Base-by-base conservation (phyloP, 2,329 filamentous ascomycete species). In the Arthrinium puccinioides region DNA sequence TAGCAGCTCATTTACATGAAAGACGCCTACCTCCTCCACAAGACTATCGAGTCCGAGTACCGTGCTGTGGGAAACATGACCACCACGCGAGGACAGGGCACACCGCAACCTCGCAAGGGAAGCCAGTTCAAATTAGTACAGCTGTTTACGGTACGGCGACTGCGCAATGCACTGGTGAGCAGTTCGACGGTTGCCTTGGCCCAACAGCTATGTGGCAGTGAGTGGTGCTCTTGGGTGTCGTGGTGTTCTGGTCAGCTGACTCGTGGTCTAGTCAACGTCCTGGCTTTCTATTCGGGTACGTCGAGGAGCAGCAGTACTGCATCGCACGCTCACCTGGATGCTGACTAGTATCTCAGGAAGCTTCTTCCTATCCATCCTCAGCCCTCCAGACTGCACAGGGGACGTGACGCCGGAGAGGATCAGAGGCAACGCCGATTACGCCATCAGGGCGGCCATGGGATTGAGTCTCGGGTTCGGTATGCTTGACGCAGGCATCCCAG, bases 221-320 rank as follows among this genome's bases (percentile, higher is more conserved):
- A 43, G 56, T 47, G 7, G 9, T 2, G 11, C 8, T 8, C 11
- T 9, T 28, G 32, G 9, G 8, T 2, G 11, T 14, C 15, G 10
- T 21, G 15, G 51, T 52, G 3, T 56, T 41, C 15, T 6, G 15
- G 3, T n/a, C 31, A 20, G 27, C 41, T 49, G 37, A 62, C 20
- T n/a, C 13, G 19, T 42, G 21, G 11, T 32, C 15, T 20, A 62
- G 55, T 62, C 38, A 67, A 65, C 14, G 53, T 69, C 0, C 51
- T 67, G 4, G 64, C 65, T 0, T 69, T 70, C 35, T 69, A 70
- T 43, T 67, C 63, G 1, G 58, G 63, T 59, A 52, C 9, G 7
- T 16, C 2, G 8, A 14, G 4, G 4, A 16, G 8, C 11, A 3
- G 2, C 13, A 13, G 13, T 1, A 10, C 5, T 5, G n/a, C 9